Conservation (phyloP, 2,329 filamentous ascomycete genomes). For the Monosporascus sp. region DNA sequence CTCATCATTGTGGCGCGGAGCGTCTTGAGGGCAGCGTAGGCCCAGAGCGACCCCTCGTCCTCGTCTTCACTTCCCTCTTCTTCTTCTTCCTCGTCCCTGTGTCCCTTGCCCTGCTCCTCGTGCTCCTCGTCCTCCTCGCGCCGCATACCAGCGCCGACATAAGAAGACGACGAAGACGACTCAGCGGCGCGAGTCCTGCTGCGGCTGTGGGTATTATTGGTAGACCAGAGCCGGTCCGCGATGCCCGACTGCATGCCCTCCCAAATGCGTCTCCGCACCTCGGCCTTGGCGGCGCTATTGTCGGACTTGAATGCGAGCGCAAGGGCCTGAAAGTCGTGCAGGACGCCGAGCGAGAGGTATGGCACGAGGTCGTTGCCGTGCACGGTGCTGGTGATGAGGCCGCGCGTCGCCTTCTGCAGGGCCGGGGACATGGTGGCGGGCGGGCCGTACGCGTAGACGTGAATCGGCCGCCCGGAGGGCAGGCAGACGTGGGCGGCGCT, state of each 20-base stretch:
- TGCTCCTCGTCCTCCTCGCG: background rate
- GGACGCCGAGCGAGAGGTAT: conserved; percentile 63
- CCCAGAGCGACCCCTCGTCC: conserved; percentile 52
- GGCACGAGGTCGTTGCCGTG: conserved; percentile 72
- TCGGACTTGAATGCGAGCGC: conserved; percentile 70
- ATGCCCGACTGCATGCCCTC: conserved; percentile 57
- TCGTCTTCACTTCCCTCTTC: conserved; percentile 20
- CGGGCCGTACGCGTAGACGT: conserved; percentile 75
- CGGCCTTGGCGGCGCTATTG: conserved; percentile 58
- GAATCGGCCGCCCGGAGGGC: conserved; percentile 64
- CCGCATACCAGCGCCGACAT: too few relatives aligned
- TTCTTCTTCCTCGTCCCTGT: conserved; percentile 47
- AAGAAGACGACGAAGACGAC: too few relatives aligned
- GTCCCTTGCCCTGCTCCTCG: background rate
- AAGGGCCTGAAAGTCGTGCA: conserved; percentile 70
- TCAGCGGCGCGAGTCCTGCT: conserved; percentile 2
- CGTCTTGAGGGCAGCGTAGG: conserved; percentile 59
- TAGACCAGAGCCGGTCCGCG: conserved; percentile 52
- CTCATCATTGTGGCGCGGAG: conserved; percentile 63
- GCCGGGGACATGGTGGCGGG: conserved; percentile 67
- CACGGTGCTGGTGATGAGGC: conserved; percentile 68
- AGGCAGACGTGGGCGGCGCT: conserved; percentile 39
- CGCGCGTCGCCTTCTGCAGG: conserved; percentile 63
- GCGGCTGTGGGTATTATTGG: conserved; percentile 30
- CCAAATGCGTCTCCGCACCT: conserved; percentile 63